A percentile compares a stretch with the other conserved stretches of the same genome.
Conservation (phyloP, 139 green algal species). For the Chlamydomonas eustigma region DNA sequence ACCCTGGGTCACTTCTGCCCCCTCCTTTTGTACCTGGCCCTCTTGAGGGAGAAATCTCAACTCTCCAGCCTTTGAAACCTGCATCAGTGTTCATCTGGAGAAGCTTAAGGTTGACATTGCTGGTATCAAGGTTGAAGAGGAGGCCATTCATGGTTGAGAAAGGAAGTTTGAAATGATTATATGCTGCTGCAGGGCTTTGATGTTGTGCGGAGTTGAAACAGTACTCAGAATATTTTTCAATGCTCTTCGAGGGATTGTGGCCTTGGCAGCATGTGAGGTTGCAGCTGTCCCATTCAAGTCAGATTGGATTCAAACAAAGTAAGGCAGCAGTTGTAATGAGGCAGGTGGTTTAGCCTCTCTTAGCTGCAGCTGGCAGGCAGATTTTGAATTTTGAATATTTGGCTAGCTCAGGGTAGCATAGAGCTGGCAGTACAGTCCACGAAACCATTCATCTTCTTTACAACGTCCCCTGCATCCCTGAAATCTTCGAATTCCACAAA, state of each 20-base stretch:
- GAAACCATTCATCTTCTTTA: constrained; percentile 16
- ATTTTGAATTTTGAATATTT: too few relatives aligned
- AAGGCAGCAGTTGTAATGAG: background rate
- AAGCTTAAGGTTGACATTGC: too few relatives aligned
- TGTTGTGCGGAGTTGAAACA: too few relatives aligned
- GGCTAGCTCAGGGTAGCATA: too few relatives aligned
- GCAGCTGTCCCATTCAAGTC: background rate
- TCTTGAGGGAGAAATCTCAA: constrained; percentile 16
- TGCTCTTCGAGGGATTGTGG: background rate
- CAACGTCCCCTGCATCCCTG: constrained; percentile 26
- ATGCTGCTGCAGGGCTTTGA: too few relatives aligned
- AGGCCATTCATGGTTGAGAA: too few relatives aligned
- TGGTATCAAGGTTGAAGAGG: too few relatives aligned
- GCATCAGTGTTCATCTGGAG: background rate
- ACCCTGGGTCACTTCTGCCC: constrained; percentile 13
- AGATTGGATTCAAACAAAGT: background rate
- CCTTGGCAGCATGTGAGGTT: background rate
- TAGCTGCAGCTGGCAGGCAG: background rate
- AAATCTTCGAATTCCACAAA: constrained; percentile 24
- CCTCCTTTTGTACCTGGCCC: constrained; percentile 6
- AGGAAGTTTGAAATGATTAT: too few relatives aligned
- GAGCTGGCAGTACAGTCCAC: background rate
- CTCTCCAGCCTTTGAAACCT: constrained; percentile 12
- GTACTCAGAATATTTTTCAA: constrained; percentile 4
- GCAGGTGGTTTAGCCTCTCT: background rate